Conservation (phyloP, 2,329 filamentous ascomycete genomes). For the Nothopassalora personata region DNA sequence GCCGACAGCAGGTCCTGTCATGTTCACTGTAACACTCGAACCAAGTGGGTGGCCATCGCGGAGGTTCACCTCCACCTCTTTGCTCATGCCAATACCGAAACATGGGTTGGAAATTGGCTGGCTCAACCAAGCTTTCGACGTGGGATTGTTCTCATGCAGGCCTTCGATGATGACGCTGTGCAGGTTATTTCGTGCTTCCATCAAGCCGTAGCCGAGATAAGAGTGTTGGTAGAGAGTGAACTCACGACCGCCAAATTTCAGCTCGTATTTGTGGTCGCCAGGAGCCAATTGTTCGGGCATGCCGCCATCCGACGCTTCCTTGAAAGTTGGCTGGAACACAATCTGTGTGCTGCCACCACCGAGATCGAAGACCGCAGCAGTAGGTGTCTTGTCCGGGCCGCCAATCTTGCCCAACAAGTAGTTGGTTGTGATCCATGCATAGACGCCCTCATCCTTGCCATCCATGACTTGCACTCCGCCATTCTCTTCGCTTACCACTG, state of each 20-base stretch:
- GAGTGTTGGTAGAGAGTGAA: slow-evolving; percentile 98
- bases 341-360: slow-evolving; percentile 96
- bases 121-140: slow-evolving; percentile 58
- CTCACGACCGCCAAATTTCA: slow-evolving; percentile 81
- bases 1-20: slow-evolving; percentile 73
- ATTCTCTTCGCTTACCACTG: slow-evolving; percentile 78
- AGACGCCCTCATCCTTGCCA: slow-evolving; percentile 92
- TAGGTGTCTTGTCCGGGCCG: slow-evolving; percentile 79
- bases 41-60: slow-evolving; percentile 62
- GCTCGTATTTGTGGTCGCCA: slow-evolving; percentile 92
- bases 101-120: slow-evolving; percentile 76
- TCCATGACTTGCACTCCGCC: slow-evolving; percentile 96
- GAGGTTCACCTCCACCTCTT: slow-evolving; percentile 67
- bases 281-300: slow-evolving; percentile 80
- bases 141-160: slow-evolving; percentile 58
- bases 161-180: slow-evolving; percentile 71
- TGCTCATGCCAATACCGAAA: slow-evolving; percentile 72
- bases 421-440: slow-evolving; percentile 98
- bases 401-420: slow-evolving; percentile 98
- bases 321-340: slow-evolving; percentile 94
- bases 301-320: slow-evolving; percentile 63
- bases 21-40: slow-evolving; percentile 64
- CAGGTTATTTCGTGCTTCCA: slow-evolving; percentile 85
- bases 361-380: slow-evolving; percentile 91
- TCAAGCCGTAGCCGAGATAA: slow-evolving; percentile 92